A percentile compares a stretch with the other conserved stretches of the same genome.
These are phyloP conservation scores for Exophiala xenobiotica DNA, from an alignment of 2,329 filamentous ascomycete species.

Conservation along the genomic window DNA sequence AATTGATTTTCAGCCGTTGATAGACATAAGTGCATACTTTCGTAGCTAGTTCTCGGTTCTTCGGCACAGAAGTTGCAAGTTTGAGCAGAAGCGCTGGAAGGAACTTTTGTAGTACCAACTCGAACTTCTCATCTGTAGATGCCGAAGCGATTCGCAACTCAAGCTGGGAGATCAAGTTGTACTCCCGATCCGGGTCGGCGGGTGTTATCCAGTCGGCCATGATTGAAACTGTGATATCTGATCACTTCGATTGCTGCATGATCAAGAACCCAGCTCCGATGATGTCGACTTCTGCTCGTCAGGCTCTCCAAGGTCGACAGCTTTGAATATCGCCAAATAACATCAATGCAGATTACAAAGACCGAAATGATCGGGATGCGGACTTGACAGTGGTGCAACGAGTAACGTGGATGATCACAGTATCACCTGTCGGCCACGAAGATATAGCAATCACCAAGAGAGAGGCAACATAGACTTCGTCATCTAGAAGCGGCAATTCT, in stretches of 20 bases:
- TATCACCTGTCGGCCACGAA: too few species aligned
- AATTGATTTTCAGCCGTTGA: slow-evolving; percentile 59
- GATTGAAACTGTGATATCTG: not conserved
- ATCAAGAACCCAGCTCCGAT: too few species aligned
- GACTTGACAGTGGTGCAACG: too few species aligned
- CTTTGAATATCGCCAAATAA: too few species aligned
- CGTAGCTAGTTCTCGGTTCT: slow-evolving; percentile 77
- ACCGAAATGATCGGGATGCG: too few species aligned
- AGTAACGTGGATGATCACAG: too few species aligned
- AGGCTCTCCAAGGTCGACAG: too few species aligned
- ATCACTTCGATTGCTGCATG: not conserved
- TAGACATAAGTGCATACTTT: slow-evolving; percentile 71
- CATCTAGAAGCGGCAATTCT: slow-evolving; percentile 8
- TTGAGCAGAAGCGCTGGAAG: slow-evolving; percentile 82
- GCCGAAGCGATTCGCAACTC: slow-evolving; percentile 81
- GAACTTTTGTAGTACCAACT: slow-evolving; percentile 73
- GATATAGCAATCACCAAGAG: not conserved
- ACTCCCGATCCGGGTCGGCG: slow-evolving; percentile 64
- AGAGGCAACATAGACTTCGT: slow-evolving; percentile 20
- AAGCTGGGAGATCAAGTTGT: slow-evolving; percentile 79
- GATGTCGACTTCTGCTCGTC: too few species aligned
- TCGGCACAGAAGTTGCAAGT: slow-evolving; percentile 73
- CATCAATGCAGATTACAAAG: too few species aligned
- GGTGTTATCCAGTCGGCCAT: slow-evolving; percentile 3
- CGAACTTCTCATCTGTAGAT: slow-evolving; percentile 79